Conservation (phyloP, 2,329 filamentous ascomycete genomes). For the Cadophora sp. region DNA sequence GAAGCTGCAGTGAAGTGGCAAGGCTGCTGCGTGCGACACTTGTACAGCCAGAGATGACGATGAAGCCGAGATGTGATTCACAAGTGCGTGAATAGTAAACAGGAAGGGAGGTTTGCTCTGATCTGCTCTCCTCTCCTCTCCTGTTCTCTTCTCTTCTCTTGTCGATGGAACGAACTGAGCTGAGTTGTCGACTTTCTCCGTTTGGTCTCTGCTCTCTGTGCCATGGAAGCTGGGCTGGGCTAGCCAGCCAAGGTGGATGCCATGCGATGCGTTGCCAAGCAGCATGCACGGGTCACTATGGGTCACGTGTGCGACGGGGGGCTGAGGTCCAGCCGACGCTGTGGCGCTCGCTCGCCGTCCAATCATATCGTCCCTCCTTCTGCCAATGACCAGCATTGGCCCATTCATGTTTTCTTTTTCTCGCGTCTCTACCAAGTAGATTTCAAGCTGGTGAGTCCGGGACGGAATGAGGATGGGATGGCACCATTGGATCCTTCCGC, state of each 20-base stretch:
- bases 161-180: background rate
- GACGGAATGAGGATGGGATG: background rate
- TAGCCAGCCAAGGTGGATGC: too few relatives aligned
- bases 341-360: conserved; percentile 1
- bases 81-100: background rate
- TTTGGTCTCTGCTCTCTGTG: background rate
- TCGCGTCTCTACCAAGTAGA: too few relatives aligned
- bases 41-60: too few relatives aligned
- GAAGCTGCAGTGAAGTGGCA: too few relatives aligned
- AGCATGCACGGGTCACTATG: background rate
- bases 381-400: background rate
- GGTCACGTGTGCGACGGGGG: background rate
- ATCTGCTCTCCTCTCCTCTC: too few relatives aligned
- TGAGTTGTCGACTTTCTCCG: background rate
- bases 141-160: background rate
- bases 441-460: background rate
- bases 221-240: too few relatives aligned
- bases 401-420: conserved; percentile 7
- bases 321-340: background rate
- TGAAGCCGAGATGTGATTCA: background rate
- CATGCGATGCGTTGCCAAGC: background rate
- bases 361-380: background rate
- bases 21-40: too few relatives aligned
- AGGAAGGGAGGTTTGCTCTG: too few relatives aligned
- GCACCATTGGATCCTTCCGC: background rate